These are phyloP conservation scores for Anacardium occidentale DNA, from an alignment of 345 rosid species.

Conservation along the genomic window DNA sequence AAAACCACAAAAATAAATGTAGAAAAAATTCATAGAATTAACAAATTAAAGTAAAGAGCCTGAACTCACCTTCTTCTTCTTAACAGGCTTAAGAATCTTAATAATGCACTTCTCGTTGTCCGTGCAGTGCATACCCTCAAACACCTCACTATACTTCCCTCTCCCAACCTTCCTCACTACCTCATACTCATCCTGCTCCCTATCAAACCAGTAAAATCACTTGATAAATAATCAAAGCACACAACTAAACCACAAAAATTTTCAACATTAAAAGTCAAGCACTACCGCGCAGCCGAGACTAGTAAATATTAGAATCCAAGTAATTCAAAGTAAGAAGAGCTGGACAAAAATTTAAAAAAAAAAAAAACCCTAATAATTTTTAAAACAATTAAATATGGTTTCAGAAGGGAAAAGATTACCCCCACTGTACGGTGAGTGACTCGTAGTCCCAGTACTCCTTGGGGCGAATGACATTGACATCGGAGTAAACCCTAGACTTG, in stretches of 20 bases:
- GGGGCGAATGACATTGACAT: constrained; percentile 79
- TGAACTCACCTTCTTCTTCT: constrained; percentile 86
- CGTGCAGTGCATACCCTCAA: constrained; percentile 84
- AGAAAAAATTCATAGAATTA: not conserved
- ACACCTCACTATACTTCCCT: constrained; percentile 95
- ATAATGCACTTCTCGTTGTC: constrained; percentile 81
- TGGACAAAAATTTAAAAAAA: no score
- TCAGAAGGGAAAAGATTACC: constrained; percentile 36
- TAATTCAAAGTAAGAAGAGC: no score
- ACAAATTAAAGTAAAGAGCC: not conserved
- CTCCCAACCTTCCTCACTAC: constrained; percentile 97
- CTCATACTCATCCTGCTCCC: constrained; percentile 95
- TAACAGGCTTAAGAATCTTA: constrained; percentile 96
- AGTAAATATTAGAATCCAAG: no score
- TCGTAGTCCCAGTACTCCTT: constrained; percentile 79
- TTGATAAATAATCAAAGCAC: not conserved
- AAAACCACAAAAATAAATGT: not conserved
- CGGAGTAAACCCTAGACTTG: constrained; percentile 91
- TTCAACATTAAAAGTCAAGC: not conserved
- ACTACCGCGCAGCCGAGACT: not conserved
- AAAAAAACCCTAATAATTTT: not conserved
- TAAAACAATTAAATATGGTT: not conserved
- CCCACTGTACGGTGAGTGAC: constrained; percentile 84
- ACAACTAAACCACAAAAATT: not conserved
- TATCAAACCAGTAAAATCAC: constrained; percentile 27